Evolutionary conservation across 768 basidiomycete species (phyloP), one percentile per base, ranked within the genome.

Genomic region (Butyriboletus loyo): DNA sequence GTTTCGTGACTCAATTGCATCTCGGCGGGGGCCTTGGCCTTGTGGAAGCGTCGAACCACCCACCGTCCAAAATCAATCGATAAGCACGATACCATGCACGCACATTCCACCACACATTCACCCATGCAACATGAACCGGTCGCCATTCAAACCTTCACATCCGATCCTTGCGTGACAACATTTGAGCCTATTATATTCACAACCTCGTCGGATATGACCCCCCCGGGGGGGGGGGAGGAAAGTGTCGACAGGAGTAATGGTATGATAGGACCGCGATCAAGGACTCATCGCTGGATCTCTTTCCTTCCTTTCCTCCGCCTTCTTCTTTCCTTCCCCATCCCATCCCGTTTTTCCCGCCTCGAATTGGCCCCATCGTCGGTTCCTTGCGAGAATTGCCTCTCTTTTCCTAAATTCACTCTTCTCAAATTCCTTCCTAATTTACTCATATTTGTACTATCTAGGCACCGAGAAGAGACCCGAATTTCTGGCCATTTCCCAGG

Each of bases 391-490:
- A 19, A n/a, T 42, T 34, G 14, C 37, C 36, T 37, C 49, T 25
- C 8, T 22, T 34, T 40, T 45, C 56, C 55, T 28, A 24, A 38
- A 19, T 28, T 10, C 28, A 7, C 19, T 5, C 39, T 49, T 47
- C 38, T 42, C 28, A 8, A n/a, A 13, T 35, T 22, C 25, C 38
- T 36, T 47, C 47, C 43, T 5, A 38, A 58, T 62, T 50, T 59
- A 19, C 46, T 50, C 44, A 25, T 59, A 52, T 59, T 47, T 36
- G 49, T 50, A 27, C 17, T 32, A 3, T 28, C 49, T 49, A 62
- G 61, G 61, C 51, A 62, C 56, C 49, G 52, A 62, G 56, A 53
- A 46, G 25, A 22, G 32, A 27, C 32, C 47, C 50, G 21, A 37
- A n/a, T 49, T 37, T 15, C 34, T 27, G 14, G 25, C 3, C 24